Conservation (phyloP, 2,329 filamentous ascomycete species). For the Alternaria triticina region DNA sequence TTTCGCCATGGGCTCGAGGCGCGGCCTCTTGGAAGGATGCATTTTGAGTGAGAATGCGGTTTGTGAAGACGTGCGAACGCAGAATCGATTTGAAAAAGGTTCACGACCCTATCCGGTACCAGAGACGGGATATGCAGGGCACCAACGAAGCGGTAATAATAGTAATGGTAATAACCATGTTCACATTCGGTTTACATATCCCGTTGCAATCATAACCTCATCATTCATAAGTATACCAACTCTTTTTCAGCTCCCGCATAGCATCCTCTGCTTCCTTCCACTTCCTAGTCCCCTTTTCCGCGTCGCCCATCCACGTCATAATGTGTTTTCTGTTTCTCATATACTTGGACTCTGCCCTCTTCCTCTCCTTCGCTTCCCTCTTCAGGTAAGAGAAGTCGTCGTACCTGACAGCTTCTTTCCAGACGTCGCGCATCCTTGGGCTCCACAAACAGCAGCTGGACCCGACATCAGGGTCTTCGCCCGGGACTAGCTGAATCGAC, state of each 20-base stretch:
- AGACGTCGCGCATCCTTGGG: slow-evolving; percentile 76
- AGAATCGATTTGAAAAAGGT: too few species aligned
- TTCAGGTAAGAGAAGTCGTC: slow-evolving; percentile 72
- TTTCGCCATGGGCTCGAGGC: too few species aligned
- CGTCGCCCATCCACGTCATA: slow-evolving; percentile 27
- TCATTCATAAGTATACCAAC: slow-evolving; percentile 43
- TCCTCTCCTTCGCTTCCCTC: slow-evolving; percentile 62
- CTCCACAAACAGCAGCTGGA: slow-evolving; percentile 81
- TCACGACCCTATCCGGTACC: background rate
- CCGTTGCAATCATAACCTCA: background rate
- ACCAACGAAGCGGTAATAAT: background rate
- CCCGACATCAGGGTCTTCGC: slow-evolving; percentile 50
- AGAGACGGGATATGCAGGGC: background rate
- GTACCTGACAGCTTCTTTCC: slow-evolving; percentile 68
- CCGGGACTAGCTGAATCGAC: slow-evolving; percentile 62
- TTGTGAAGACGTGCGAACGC: background rate
- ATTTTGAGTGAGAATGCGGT: background rate
- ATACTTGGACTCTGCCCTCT: slow-evolving; percentile 45
- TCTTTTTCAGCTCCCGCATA: slow-evolving; percentile 30
- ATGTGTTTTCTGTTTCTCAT: slow-evolving; percentile 52
- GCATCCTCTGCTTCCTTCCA: slow-evolving; percentile 36
- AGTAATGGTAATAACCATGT: background rate
- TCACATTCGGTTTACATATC: background rate
- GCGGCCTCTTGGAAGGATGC: too few species aligned
- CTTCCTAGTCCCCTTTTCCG: slow-evolving; percentile 30